Conservation (phyloP, 2,329 filamentous ascomycete species). For the Xylaria hypoxylon region DNA sequence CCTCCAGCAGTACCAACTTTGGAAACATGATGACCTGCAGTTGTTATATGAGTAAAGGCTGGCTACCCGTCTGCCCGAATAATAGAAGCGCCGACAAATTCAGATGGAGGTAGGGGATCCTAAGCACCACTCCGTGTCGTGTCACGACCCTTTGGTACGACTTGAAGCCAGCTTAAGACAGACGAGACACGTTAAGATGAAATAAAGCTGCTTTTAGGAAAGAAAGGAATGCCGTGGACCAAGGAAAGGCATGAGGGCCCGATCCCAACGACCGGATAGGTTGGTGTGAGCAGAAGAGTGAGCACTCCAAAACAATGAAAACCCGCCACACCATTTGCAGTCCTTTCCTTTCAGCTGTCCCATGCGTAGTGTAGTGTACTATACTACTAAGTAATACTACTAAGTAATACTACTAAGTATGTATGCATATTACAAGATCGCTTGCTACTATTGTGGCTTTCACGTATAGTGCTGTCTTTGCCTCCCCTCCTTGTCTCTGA, state of each 20-base stretch:
- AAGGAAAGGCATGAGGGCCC: conserved; percentile 24
- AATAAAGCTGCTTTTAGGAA: conserved; percentile 20
- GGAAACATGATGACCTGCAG: conserved; percentile 26
- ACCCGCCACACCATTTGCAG: conserved; percentile 31
- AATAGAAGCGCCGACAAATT: not conserved
- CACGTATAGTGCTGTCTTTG: conserved; percentile 1
- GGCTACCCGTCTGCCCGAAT: conserved; percentile 23
- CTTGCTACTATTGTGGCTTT: conserved; percentile 30
- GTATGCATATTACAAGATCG: conserved; percentile 19
- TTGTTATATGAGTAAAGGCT: conserved; percentile 29
- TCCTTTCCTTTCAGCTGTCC: conserved; percentile 22
- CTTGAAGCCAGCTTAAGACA: conserved; percentile 7
- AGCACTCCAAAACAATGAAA: conserved; percentile 31
- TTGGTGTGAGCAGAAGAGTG: conserved; percentile 16
- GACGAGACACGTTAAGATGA: conserved; percentile 12
- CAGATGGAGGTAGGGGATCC: conserved; percentile 1
- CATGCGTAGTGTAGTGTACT: not conserved
- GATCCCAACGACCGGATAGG: conserved; percentile 8
- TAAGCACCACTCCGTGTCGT: conserved; percentile 14
- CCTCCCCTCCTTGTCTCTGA: conserved; percentile 21
- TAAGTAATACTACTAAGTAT: not conserved
- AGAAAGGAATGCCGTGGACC: conserved; percentile 13
- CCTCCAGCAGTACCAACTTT: conserved; percentile 20
- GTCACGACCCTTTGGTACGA: conserved; percentile 8
- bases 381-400: no score